Percentiles rank a stretch among this genome's conserved stretches.
These are phyloP conservation scores for Coemansia sp. DNA, from an alignment of 192 early-diverging fungal genomes.

Conservation along the genomic window DNA sequence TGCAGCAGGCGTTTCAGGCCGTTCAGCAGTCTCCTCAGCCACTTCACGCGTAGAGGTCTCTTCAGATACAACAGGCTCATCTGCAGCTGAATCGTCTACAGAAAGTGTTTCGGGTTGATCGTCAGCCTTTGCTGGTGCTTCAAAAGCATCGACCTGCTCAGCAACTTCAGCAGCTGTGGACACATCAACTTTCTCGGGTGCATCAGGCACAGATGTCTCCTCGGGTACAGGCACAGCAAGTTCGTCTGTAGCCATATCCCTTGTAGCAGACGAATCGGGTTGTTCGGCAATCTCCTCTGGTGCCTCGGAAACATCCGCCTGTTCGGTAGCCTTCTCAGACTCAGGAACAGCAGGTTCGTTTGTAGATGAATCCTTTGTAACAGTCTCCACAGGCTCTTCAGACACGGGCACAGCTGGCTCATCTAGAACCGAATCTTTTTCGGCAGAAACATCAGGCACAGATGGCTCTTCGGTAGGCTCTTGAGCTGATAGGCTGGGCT, in stretches of 20 bases:
- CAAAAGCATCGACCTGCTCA: too few species aligned
- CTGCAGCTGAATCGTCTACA: background rate
- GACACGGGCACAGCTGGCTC: background rate
- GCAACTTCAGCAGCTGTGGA: background rate
- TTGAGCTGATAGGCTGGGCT: background rate
- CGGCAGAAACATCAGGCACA: too few species aligned
- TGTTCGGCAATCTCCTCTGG: background rate
- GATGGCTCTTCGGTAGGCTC: background rate
- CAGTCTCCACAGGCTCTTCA: background rate
- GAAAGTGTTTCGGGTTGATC: too few species aligned
- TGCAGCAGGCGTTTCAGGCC: too few species aligned
- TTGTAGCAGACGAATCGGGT: too few species aligned
- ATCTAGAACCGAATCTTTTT: background rate
- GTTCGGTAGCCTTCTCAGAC: background rate
- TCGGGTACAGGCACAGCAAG: too few species aligned
- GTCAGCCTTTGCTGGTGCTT: too few species aligned
- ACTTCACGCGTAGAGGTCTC: background rate
- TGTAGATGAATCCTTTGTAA: background rate
- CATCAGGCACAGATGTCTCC: too few species aligned
- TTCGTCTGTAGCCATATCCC: too few species aligned
- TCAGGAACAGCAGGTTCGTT: background rate
- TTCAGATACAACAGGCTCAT: background rate
- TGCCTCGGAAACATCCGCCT: background rate
- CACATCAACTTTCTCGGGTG: too few species aligned
- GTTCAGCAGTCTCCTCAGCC: background rate